phyloP scores from a whole-genome alignment of 2,329 filamentous ascomycete genomes.

The Fusarium dimerum region DNA sequence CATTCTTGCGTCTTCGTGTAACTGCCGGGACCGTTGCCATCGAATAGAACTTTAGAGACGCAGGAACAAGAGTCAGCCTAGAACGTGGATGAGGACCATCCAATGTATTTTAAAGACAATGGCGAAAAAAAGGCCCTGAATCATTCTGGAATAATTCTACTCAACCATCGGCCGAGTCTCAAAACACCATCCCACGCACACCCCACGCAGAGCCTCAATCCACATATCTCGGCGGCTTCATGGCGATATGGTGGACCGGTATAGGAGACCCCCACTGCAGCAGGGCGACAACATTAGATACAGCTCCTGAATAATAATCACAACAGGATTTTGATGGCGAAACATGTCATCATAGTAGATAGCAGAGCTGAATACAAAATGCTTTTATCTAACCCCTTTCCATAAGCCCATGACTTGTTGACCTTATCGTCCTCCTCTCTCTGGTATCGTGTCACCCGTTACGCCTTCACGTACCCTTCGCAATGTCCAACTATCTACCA shows the following conservation, averaged over 20 bases:
- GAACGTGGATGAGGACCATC: too few species aligned
- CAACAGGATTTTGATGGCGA: conserved; percentile 5
- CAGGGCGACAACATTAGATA: conserved; percentile 10
- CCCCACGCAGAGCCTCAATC: neutral
- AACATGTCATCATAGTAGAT: conserved; percentile 19
- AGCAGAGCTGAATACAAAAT: conserved; percentile 1
- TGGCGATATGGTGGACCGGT: conserved; percentile 24
- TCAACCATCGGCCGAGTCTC: too few species aligned
- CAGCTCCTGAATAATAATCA: conserved; percentile 10
- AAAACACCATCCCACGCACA: too few species aligned
- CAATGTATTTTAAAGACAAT: too few species aligned
- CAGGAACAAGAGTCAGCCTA: too few species aligned
- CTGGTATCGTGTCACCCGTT: neutral
- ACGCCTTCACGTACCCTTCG: conserved; percentile 3
- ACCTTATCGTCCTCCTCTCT: conserved; percentile 2
- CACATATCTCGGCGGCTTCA: conserved; percentile 23
- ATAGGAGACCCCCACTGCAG: conserved; percentile 14
- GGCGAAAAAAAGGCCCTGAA: too few species aligned
- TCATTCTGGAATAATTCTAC: too few species aligned
- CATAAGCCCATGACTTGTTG: conserved; percentile 8
- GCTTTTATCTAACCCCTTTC: conserved; percentile 3
- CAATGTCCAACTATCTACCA: conserved; percentile 24
- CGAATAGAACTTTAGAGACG: too few species aligned
- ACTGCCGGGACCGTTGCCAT: too few species aligned
- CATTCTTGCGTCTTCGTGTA: too few species aligned